Evolutionary conservation across 2,329 filamentous ascomycete genomes (phyloP), one percentile per base, ranked within the genome.

Genomic region (Magnaporthales sp.): DNA sequence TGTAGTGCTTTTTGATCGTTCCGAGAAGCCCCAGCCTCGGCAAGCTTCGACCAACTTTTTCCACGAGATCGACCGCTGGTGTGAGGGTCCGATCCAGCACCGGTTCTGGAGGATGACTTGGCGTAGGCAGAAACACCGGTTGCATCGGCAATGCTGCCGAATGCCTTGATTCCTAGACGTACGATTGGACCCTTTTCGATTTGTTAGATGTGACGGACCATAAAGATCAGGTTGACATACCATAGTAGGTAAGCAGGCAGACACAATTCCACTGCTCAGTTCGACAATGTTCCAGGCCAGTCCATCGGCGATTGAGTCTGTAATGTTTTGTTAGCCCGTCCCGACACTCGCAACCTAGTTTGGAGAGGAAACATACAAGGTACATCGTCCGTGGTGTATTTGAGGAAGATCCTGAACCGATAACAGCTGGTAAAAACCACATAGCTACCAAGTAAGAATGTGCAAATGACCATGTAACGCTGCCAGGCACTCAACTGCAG

Each of bases 401-500:
- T 10, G 30, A 63, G 22, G 26, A 63, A 63, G 0, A 63, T 19
- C 30, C 62, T 32, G 62, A 63, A 63, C 22, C 62, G 62, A 31
- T 63, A 63, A 4, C 31, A 27, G 62, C 62, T 46, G 29, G 62
- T 26, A 22, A 63, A 63, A 7, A 63, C 62, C n/a, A 63, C 62
- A 24, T 63, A 63, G 31, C 62, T 63, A 26, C 62, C 62, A 31
- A 63, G 62, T n/a, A 63, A 10, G 9, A 63, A 46, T 9, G 31
- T 38, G n/a, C 30, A 31, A 8, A 63, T 63, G 31, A 63, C 31
- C 29, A 70, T 69, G 29, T 70, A 30, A 8, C 71, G 71, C 66
- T 73, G 71, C 19, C 69, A 62, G 10, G 68, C n/a, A 9, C 67
- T 73, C 6, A 69, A 65, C 26, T 69, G 67, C 63, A 72, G 65